Evolutionary conservation across 805 yeast genomes (phyloP), one percentile per base, ranked within the genome.

Genomic region (Spathaspora sp.): DNA sequence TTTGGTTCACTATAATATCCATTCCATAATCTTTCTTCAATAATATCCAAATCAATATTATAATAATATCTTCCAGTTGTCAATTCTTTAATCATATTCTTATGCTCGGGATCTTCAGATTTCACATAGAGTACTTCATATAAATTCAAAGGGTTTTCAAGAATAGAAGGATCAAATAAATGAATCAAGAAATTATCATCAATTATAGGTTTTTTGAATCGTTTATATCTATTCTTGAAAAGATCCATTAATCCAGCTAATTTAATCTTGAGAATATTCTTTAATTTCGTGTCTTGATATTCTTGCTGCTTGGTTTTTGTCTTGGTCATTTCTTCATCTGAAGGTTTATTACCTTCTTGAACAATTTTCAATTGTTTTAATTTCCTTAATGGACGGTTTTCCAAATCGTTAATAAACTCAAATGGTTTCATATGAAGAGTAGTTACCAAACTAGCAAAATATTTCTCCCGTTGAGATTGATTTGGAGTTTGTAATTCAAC

Each of bases 1-100:
- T 83, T 85, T 12, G 98, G 97, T 60, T 91, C 97, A 39, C 89
- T 85, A 62, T 94, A 94, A 66, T 70, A 94, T 0, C 99, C 99
- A 67, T 94, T 94, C 99, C 99, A 94, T 50, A 94, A 69, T 52
- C 99, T 77, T 64, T 94, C 98, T 63, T 94, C 99, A 32, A 94
- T 82, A 16, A 91, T 85, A 62, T 94, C 99, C 50, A 94, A 72
- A 62, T 94, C 99, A 88, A 94, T 94, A 60, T 94, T 94, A 70
- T 77, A 79, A 62, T 77, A 93, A 56, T 75, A 77, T 51, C 80
- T 81, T 2, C 94, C 96, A 0, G 96, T 86, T 0, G 83, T 68
- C 10, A 81, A 75, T 60, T 94, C 97, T n/a, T 83, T 68, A 58
- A 94, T 89, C 93, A 83, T 87, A 55, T 88, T 84, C 42, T 82